phyloP scores from a whole-genome alignment of 768 basidiomycete genomes.

The Krasilnikovozyma curviuscula region DNA sequence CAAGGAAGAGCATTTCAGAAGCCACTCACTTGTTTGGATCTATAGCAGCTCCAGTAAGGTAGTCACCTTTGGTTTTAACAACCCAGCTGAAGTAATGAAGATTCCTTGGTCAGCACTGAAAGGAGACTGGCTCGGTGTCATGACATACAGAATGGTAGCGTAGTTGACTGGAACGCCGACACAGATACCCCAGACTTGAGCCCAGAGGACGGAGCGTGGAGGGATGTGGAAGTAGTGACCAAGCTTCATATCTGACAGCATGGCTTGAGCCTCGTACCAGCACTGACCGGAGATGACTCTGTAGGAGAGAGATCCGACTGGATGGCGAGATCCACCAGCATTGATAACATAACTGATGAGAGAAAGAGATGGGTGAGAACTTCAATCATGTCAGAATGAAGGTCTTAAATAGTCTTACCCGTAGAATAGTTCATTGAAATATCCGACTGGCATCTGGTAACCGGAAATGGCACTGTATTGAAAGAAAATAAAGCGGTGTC shows the following conservation, averaged over 20 bases:
- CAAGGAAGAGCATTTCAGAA: background rate
- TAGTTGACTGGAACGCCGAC: background rate
- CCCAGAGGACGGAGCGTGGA: background rate
- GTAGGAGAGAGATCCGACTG: background rate
- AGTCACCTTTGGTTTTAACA: background rate
- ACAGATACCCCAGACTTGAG: background rate
- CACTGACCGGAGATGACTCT: background rate
- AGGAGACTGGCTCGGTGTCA: background rate
- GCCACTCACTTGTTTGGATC: background rate
- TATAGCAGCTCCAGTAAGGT: background rate
- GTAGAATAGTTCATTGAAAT: constrained; percentile 1
- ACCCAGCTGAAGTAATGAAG: constrained; percentile 2
- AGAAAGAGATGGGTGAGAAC: background rate
- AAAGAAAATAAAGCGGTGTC: no score
- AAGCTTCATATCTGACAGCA: constrained; percentile 3
- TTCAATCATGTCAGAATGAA: no score
- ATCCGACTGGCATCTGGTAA: background rate
- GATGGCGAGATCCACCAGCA: background rate
- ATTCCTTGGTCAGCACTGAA: background rate
- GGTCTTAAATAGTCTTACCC: no score
- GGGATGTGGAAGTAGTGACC: constrained; percentile 3
- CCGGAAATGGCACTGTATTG: no score
- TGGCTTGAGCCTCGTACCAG: constrained; percentile 1
- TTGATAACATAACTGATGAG: background rate
- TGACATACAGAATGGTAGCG: background rate